A percentile compares a stretch with the other conserved stretches of the same genome.
Conservation (phyloP, 2,329 filamentous ascomycete species). For the Samsoniella hepiali region DNA sequence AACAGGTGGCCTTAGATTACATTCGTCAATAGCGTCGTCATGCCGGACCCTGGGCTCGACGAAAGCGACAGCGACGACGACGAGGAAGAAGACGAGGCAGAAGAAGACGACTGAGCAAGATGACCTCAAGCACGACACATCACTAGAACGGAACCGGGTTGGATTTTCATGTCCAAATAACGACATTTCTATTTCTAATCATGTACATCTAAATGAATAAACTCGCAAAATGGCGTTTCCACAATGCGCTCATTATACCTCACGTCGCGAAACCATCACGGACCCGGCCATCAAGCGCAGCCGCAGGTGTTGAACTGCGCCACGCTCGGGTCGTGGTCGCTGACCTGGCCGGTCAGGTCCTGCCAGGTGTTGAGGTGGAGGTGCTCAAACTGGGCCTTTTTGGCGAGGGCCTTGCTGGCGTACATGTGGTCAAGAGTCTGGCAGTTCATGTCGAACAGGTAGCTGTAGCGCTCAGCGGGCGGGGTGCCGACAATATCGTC, state of each 20-base stretch:
- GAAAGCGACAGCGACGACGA: conserved; percentile 41
- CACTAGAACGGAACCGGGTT: background rate
- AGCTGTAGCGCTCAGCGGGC: conserved; percentile 63
- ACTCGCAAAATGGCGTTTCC: background rate
- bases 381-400: conserved; percentile 56
- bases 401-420: conserved; percentile 52
- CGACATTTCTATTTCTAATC: background rate
- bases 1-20: conserved; percentile 50
- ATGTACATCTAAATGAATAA: background rate
- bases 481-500: conserved; percentile 56
- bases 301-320: conserved; percentile 60
- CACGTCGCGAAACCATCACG: background rate
- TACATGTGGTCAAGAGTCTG: conserved; percentile 71
- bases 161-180: background rate
- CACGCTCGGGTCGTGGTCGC: conserved; percentile 68
- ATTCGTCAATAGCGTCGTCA: conserved; percentile 69
- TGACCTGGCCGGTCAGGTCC: conserved; percentile 51
- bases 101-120: conserved; percentile 1
- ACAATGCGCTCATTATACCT: background rate
- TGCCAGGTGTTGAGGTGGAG: conserved; percentile 71
- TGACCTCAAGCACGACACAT: no score
- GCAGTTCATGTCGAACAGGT: conserved; percentile 66
- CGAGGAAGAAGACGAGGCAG: conserved; percentile 28
- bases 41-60: conserved; percentile 59
- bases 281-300: conserved; percentile 19